Evolutionary conservation across 345 rosid genomes (phyloP), one percentile per base, ranked within the genome.

Genomic region (Zanthoxylum bungeanum): DNA sequence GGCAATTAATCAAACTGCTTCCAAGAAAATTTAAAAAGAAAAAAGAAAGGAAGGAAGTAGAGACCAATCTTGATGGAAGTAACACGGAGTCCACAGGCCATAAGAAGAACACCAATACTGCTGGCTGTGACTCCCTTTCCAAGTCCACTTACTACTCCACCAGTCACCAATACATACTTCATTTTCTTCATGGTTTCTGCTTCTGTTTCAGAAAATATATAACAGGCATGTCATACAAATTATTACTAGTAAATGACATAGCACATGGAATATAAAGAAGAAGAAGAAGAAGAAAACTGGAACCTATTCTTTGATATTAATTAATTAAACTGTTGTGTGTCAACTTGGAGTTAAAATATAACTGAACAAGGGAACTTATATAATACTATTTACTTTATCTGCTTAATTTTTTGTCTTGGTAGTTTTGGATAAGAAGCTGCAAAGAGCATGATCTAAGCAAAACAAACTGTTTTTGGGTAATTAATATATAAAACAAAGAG

Each of bases 41-140:
- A 72, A 42, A 28, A 47, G 68, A 9, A 19, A 2, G 12, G 37
- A 58, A 27, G 10, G 42, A 16, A 60, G 36, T 53, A 69, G 59
- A 65, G 52, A 89, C 97, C 97, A 68, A 91, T 91, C 77, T 91
- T 91, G 63, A 91, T 89, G 50, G 86, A 85, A 77, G 97, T 91
- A 74, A 91, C 89, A 14, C 95, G 85, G 59, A 91, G 94, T 71
- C 93, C 95, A 71, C 90, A 89, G 60, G 90, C 86, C 72, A 88
- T 83, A 52, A 91, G 97, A 51, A 88, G 83, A 64, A 86, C 76
- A 24, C 92, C 90, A 65, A 84, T 79, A 75, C 90, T 88, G 55
- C 90, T 88, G 14, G 92, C 90, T 4, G 90, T 88, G 10, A 88
- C 90, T 72, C 92, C 90, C 80, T 88, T 88, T 5, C 92, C 92